Conservation (phyloP, 78 protist species). For the Dictyostelium capitatum region DNA sequence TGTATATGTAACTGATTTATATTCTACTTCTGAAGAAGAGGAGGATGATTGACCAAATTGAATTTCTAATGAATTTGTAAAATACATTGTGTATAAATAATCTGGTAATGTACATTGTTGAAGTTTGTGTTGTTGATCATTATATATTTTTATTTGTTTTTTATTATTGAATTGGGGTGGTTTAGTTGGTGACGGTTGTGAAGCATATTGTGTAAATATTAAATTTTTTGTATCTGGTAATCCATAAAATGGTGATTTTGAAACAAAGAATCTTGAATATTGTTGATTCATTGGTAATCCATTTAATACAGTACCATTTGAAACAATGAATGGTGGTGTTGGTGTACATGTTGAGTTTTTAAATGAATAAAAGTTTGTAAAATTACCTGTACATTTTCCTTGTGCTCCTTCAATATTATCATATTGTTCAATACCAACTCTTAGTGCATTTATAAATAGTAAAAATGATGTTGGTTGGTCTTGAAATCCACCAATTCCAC, state of each 20-base stretch:
- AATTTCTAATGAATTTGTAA: constrained; percentile 1
- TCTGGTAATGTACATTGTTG: neutral
- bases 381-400: neutral
- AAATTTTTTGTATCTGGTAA: neutral
- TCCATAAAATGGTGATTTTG: neutral
- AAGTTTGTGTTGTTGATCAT: no score
- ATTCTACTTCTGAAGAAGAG: neutral
- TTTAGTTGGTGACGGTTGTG: no score
- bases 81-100: neutral
- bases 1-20: neutral
- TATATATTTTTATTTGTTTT: no score
- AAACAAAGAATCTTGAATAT: neutral
- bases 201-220: no score
- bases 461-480: neutral
- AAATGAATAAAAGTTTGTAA: neutral
- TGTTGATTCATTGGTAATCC: constrained; percentile 6
- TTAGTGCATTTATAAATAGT: constrained; percentile 11
- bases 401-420: neutral
- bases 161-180: no score
- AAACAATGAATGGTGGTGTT: neutral
- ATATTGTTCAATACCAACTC: constrained; percentile 1
- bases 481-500: neutral
- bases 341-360: neutral
- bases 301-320: neutral
- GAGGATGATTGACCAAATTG: neutral